Evolutionary conservation across 768 basidiomycete genomes (phyloP), one percentile per base, ranked within the genome.

Genomic region (Rhodotorula taiwanensis): DNA sequence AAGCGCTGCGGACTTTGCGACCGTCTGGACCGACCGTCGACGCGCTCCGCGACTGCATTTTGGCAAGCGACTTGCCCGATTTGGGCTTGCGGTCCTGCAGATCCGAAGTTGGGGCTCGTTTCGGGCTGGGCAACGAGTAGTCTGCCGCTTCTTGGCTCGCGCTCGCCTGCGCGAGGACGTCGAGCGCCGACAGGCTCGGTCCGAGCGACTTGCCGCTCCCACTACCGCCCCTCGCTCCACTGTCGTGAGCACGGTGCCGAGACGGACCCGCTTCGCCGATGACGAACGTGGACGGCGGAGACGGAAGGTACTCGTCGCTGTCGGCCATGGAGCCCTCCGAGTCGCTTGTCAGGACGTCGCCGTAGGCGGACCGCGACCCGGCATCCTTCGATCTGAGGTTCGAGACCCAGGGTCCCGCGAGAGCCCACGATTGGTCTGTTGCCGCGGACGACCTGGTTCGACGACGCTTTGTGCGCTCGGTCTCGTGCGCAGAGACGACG

Each of bases 111-210:
- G n/a, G n/a, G n/a, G n/a, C n/a, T n/a, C n/a, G n/a, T 39, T 39
- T 39, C 10, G 10, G 36, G 36, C 36, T 44, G 7, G n/a, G n/a
- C n/a, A n/a, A n/a, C 20, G 43, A 44, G 11, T 14, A 31, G 6
- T 28, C 50, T 6, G 23, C 50, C 4, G 16, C 52, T 15, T 23
- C 49, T 23, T 27, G 27, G 18, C 28, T n/a, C 3, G 52, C 39
- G 27, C 28, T 41, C 33, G 56, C 56, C 34, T 49, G 36, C 20
- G 36, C 56, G 36, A 58, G 56, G 28, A 58, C 36, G 39, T 58
- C 56, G 21, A 58, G 56, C 36, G 39, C 56, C 18, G 45, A 48
- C 11, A 56, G 45, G 5, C 44, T 23, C 27, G 34, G 34, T 3
- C 47, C 56, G 49, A 55, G 60, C 18, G 41, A 41, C 14, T 31